These are phyloP conservation scores for Trametes sanguinea DNA, from an alignment of 768 basidiomycete species.

Conservation along the genomic window DNA sequence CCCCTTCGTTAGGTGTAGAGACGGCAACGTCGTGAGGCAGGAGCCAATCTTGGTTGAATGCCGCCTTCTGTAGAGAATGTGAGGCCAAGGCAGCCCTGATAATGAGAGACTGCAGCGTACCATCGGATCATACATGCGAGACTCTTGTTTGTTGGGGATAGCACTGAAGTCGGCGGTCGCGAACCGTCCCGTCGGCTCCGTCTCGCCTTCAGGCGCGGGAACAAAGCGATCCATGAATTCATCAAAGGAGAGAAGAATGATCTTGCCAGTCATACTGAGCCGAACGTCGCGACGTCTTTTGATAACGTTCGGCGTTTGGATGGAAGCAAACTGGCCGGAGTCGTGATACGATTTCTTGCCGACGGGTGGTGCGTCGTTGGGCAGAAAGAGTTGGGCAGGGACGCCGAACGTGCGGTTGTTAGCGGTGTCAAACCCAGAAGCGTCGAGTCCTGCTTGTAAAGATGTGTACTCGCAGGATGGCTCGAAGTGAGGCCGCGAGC, in stretches of 20 bases:
- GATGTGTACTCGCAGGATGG: too few relatives aligned
- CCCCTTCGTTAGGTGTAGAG: not conserved
- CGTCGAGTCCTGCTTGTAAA: not conserved
- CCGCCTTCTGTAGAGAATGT: not conserved
- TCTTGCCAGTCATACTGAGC: not conserved
- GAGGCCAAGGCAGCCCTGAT: not conserved
- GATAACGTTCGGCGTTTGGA: not conserved
- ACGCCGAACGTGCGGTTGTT: too few relatives aligned
- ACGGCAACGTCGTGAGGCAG: not conserved
- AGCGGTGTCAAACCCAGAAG: not conserved
- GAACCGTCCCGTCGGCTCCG: not conserved
- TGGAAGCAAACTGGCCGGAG: not conserved
- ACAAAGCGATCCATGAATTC: not conserved
- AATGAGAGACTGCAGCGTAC: not conserved
- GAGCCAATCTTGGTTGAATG: not conserved
- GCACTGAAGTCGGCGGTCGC: not conserved
- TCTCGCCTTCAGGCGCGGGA: not conserved
- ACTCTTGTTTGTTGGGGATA: not conserved
- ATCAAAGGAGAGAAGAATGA: not conserved
- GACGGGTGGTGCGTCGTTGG: not conserved
- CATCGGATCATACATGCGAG: not conserved
- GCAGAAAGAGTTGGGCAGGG: too few relatives aligned
- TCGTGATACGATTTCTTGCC: not conserved
- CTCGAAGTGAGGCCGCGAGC: not conserved
- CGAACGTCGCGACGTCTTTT: not conserved